Percentiles rank a stretch among this genome's conserved stretches.
Conservation (phyloP, 2,329 filamentous ascomycete species). For the Scedosporium apiospermum region DNA sequence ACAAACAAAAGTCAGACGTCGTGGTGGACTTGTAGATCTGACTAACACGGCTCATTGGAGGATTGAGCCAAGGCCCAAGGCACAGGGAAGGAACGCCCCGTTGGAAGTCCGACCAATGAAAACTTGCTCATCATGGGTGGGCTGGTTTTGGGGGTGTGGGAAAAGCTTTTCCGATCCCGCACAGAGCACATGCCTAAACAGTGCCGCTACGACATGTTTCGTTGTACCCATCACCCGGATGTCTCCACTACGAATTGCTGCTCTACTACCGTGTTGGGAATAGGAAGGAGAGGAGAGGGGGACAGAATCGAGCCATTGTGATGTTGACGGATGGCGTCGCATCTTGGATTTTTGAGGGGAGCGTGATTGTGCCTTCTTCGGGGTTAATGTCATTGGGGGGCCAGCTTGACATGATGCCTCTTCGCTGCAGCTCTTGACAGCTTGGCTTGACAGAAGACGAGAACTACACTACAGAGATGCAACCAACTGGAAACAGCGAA, state of each 20-base stretch:
- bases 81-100: neutral
- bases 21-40: neutral
- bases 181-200: neutral
- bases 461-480: neutral
- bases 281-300: too few species aligned
- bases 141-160: neutral
- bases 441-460: too few species aligned
- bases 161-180: neutral
- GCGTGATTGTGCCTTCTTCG: too few species aligned
- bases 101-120: slow-evolving; percentile 27
- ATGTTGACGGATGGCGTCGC: too few species aligned
- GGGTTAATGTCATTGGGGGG: too few species aligned
- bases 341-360: too few species aligned
- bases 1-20: too few species aligned
- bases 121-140: slow-evolving; percentile 30
- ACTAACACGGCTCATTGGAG: slow-evolving; percentile 5
- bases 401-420: too few species aligned
- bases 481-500: neutral
- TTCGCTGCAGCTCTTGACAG: too few species aligned
- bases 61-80: slow-evolving; percentile 4
- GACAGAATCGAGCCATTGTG: too few species aligned
- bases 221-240: neutral
- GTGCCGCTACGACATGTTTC: neutral
- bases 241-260: too few species aligned
- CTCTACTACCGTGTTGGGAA: too few species aligned